A percentile compares a stretch with the other conserved stretches of the same genome.
phyloP scores from a whole-genome alignment of 768 basidiomycete species.

The Collybia mongolica region DNA sequence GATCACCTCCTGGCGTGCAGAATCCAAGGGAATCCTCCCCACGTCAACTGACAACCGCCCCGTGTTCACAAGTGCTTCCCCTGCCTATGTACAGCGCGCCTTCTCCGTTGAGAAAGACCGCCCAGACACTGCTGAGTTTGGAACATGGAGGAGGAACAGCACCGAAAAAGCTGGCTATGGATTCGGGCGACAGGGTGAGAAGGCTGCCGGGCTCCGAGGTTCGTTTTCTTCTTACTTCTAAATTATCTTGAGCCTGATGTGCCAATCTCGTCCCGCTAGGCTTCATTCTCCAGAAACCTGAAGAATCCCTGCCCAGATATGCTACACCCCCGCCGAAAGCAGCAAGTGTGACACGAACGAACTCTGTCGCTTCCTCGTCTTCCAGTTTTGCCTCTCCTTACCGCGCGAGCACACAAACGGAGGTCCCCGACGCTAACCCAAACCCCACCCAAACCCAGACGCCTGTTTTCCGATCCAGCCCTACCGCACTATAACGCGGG shows the following conservation, averaged over 20 bases:
- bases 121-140: constrained; percentile 23
- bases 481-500: constrained; percentile 20
- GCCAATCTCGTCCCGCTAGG: constrained; percentile 27
- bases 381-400: constrained; percentile 39
- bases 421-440: neutral
- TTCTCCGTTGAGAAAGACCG: constrained; percentile 23
- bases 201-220: constrained; percentile 69
- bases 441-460: constrained; percentile 1
- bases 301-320: constrained; percentile 56
- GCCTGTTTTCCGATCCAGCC: constrained; percentile 33
- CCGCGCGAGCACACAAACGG: constrained; percentile 21
- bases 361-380: constrained; percentile 25
- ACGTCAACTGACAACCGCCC: constrained; percentile 36
- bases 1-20: constrained; percentile 64
- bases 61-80: constrained; percentile 30
- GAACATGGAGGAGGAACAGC: constrained; percentile 24
- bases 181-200: constrained; percentile 82
- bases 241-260: neutral
- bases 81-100: constrained; percentile 29
- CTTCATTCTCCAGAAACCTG: constrained; percentile 56
- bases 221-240: constrained; percentile 12
- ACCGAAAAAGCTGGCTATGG: constrained; percentile 55
- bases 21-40: constrained; percentile 56
- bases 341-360: constrained; percentile 14
- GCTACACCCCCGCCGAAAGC: constrained; percentile 31